A percentile compares a stretch with the other conserved stretches of the same genome.
phyloP scores from a whole-genome alignment of 1,139 yeast genomes.

The Zygosaccharomyces pseudobailii region DNA sequence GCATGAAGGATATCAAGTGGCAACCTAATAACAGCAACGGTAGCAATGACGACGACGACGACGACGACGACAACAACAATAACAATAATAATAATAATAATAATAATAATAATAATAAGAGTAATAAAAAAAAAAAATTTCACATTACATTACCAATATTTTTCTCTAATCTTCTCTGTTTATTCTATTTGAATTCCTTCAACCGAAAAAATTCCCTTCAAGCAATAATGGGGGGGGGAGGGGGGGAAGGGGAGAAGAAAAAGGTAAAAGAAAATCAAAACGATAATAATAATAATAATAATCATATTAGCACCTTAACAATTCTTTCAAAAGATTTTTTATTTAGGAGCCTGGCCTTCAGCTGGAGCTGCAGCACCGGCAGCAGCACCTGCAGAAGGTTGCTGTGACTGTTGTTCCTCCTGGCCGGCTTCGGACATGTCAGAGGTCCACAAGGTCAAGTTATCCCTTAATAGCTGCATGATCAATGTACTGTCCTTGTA shows the following conservation, averaged over 20 bases:
- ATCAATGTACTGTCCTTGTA: constrained; percentile 97
- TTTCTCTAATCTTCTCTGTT: constrained; percentile 4
- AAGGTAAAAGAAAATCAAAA: constrained; percentile 1
- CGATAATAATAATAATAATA: constrained; percentile 1
- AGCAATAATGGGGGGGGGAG: not conserved
- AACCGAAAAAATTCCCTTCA: not conserved
- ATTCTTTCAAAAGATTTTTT: constrained; percentile 7
- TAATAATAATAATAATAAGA: constrained; percentile 1
- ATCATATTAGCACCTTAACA: constrained; percentile 1
- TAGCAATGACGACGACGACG: not conserved
- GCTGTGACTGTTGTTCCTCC: constrained; percentile 37
- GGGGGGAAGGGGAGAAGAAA: not conserved
- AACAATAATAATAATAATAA: constrained; percentile 1
- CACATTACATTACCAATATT: constrained; percentile 10
- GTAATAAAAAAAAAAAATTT: constrained; percentile 7
- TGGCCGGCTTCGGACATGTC: constrained; percentile 88
- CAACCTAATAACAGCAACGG: not conserved
- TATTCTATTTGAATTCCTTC: not conserved
- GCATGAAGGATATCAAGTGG: too few species aligned
- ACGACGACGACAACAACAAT: constrained; percentile 1
- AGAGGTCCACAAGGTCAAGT: constrained; percentile 96
- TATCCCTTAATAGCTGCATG: constrained; percentile 97
- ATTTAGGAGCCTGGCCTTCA: constrained; percentile 36
- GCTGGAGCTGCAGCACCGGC: constrained; percentile 48
- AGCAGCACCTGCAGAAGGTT: constrained; percentile 36